Percentiles rank a stretch among this genome's conserved stretches.
Conservation (phyloP, 1,139 yeast genomes). For the Blastobotrys proliferans region DNA sequence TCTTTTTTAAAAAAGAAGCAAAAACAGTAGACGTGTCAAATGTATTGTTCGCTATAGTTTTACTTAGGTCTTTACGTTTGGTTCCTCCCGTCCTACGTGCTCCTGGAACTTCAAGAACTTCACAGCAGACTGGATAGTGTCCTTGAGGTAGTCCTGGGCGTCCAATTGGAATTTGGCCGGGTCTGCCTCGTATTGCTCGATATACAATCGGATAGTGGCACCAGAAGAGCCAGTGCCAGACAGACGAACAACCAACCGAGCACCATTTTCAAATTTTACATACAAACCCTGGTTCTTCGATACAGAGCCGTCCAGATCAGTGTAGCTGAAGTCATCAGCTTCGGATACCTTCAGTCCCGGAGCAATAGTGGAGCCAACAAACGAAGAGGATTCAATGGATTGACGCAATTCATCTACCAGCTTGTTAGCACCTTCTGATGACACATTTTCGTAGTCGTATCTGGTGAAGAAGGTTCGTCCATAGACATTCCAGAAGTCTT, state of each 20-base stretch:
- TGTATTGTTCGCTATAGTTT: background rate
- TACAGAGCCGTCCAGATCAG: slow-evolving; percentile 91
- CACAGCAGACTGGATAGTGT: slow-evolving; percentile 61
- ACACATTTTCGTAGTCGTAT: slow-evolving; percentile 86
- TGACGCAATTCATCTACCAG: slow-evolving; percentile 55
- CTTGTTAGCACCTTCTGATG: slow-evolving; percentile 67
- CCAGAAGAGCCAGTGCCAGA: slow-evolving; percentile 99
- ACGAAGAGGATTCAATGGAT: slow-evolving; percentile 28
- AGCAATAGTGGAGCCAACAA: slow-evolving; percentile 46
- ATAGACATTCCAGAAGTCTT: slow-evolving; percentile 82
- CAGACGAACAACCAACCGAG: slow-evolving; percentile 82
- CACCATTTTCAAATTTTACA: slow-evolving; percentile 76
- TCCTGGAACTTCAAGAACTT: slow-evolving; percentile 68
- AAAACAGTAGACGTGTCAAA: background rate
- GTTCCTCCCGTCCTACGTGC: slow-evolving; percentile 75
- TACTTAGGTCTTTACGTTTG: slow-evolving; percentile 75
- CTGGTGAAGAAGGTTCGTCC: slow-evolving; percentile 98
- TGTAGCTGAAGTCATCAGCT: slow-evolving; percentile 86
- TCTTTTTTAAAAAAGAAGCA: too few species aligned
- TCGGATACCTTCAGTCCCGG: slow-evolving; percentile 56
- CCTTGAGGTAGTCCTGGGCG: slow-evolving; percentile 68
- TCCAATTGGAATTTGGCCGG: slow-evolving; percentile 43
- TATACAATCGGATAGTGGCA: slow-evolving; percentile 89
- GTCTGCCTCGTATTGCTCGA: slow-evolving; percentile 78
- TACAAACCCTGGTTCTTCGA: slow-evolving; percentile 89